Evolutionary conservation across 2,329 filamentous ascomycete genomes (phyloP).

Genomic region (Piedraia hortae): DNA sequence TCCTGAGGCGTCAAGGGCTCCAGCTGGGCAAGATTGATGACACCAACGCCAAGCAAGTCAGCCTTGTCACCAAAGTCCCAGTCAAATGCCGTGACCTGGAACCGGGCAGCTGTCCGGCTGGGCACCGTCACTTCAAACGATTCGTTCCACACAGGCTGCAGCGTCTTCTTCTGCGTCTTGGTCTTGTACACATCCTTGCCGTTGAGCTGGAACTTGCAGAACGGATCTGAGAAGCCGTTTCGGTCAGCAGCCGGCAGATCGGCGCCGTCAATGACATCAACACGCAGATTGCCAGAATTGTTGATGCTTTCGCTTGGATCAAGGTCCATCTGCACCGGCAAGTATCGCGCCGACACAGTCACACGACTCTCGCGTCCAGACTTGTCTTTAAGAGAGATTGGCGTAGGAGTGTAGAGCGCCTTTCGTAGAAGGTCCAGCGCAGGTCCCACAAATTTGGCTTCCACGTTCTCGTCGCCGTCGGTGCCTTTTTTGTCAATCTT

Average conservation of each 20-base stretch:
- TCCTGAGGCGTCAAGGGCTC: slow-evolving; percentile 69
- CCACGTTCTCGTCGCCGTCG: slow-evolving; percentile 41
- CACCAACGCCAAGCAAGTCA: slow-evolving; percentile 56
- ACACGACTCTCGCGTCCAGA: slow-evolving; percentile 52
- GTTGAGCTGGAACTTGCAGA: slow-evolving; percentile 80
- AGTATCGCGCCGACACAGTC: slow-evolving; percentile 79
- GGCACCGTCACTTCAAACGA: slow-evolving; percentile 65
- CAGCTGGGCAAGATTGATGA: slow-evolving; percentile 49
- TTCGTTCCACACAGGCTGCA: slow-evolving; percentile 88
- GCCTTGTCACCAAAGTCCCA: slow-evolving; percentile 94
- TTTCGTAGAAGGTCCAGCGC: slow-evolving; percentile 72
- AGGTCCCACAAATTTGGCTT: slow-evolving; percentile 60
- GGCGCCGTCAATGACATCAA: slow-evolving; percentile 68
- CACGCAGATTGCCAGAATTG: slow-evolving; percentile 84
- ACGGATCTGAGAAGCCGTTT: slow-evolving; percentile 92
- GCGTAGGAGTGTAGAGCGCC: slow-evolving; percentile 59
- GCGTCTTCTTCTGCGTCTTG: slow-evolving; percentile 85
- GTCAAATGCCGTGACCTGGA: slow-evolving; percentile 64
- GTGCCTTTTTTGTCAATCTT: slow-evolving; percentile 48
- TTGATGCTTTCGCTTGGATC: slow-evolving; percentile 94
- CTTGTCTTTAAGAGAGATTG: slow-evolving; percentile 50
- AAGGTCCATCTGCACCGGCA: slow-evolving; percentile 79
- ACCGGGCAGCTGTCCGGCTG: slow-evolving; percentile 61
- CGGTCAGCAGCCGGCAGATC: slow-evolving; percentile 83
- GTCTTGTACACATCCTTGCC: slow-evolving; percentile 83